Evolutionary conservation across 148 eudicot genomes (phyloP), one percentile per base, ranked within the genome.

Genomic region (Rhododendron vialii): DNA sequence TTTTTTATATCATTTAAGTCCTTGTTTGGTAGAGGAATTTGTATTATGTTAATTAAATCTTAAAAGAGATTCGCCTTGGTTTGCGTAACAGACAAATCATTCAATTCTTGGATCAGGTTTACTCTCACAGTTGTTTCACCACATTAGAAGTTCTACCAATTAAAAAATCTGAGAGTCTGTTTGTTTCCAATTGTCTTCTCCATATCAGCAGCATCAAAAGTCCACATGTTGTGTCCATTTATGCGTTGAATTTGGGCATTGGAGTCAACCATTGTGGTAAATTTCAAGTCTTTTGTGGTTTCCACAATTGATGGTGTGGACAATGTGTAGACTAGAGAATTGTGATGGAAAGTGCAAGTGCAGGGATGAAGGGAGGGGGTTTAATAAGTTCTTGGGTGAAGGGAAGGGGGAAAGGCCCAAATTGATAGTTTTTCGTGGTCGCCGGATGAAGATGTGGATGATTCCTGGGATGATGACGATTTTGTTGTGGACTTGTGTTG

Each of bases 311-410:
- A 50, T 84, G 87, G 83, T 86, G 50, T 74, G 35, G 35, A 80
- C 80, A 88, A 92, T 93, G 95, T 91, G 96, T 89, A 88, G 87
- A 87, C 59, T 86, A 77, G 92, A 91, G 22, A 84, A 88, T 30
- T 76, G 84, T 86, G 50, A 84, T 86, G 30, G 84, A 71, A 67
- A 82, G 38, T 69, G 86, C 83, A 83, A 84, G 51, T 65, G 53
- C 18, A 79, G 77, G 36, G 84, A 81, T 38, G 88, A 80, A 78
- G 83, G 65, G 33, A 84, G 85, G 69, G 83, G 55, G 61, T 74
- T 94, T 86, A 94, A 86, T 85, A 94, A 88, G 77, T 84, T 79
- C 47, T 51, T 87, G 88, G 90, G 88, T 53, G 87, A 65, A 88
- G 82, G 65, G 43, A 89, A 84, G 84, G 91, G 57, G 8, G 90